These are phyloP conservation scores for Priceomyces melissophilus DNA, from an alignment of 805 yeast species.

Conservation along the genomic window DNA sequence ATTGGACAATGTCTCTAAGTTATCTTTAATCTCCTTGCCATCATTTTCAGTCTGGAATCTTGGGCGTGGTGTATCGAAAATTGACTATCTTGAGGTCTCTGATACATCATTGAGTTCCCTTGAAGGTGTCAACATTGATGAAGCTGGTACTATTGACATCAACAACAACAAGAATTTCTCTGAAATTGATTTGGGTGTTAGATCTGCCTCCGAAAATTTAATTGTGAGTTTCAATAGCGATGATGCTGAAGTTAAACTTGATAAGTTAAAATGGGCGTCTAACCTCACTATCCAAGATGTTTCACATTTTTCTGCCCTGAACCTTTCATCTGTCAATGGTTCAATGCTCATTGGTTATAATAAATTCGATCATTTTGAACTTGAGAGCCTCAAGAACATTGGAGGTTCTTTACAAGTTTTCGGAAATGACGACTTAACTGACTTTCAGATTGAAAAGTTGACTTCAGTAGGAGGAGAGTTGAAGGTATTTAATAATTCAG, in stretches of 20 bases:
- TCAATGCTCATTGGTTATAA: constrained; percentile 38
- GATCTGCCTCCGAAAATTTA: constrained; percentile 32
- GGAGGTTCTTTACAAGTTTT: constrained; percentile 40
- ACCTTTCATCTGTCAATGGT: constrained; percentile 39
- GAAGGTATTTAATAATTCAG: constrained; percentile 38
- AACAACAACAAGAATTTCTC: constrained; percentile 44
- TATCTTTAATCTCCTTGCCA: constrained; percentile 39
- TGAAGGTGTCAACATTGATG: constrained; percentile 28
- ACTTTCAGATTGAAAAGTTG: constrained; percentile 26
- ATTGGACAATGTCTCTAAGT: constrained; percentile 26
- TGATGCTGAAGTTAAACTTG: constrained; percentile 29
- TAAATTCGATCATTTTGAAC: constrained; percentile 28
- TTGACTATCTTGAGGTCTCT: constrained; percentile 31
- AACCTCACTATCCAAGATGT: constrained; percentile 44
- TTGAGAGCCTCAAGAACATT: constrained; percentile 28
- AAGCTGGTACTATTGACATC: constrained; percentile 33
- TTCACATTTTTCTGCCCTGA: constrained; percentile 23
- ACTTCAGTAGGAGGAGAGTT: constrained; percentile 39
- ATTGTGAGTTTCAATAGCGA: constrained; percentile 41
- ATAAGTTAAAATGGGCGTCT: constrained; percentile 38
- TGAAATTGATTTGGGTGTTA: constrained; percentile 29
- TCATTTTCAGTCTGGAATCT: constrained; percentile 36
- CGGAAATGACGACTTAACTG: constrained; percentile 40
- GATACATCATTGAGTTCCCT: constrained; percentile 41
- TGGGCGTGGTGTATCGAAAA: constrained; percentile 33